Evolutionary conservation across 106 monocot genomes (phyloP).

Genomic region (Dioscorea alata): DNA sequence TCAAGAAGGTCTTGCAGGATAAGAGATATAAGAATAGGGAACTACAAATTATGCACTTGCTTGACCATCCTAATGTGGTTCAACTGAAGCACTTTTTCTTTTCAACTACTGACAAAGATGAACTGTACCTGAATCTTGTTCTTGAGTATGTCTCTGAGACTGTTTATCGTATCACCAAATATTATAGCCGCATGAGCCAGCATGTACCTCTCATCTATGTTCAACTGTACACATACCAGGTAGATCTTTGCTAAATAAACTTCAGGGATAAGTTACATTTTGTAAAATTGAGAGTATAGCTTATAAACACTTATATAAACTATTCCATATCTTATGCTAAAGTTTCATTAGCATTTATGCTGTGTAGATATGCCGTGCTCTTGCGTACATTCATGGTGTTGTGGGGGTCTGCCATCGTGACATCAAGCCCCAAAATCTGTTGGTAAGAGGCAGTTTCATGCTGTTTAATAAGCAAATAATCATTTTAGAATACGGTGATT

Average conservation of each 20-base stretch:
- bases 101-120: slow-evolving; percentile 71
- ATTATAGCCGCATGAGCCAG: slow-evolving; percentile 55
- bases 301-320: neutral
- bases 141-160: slow-evolving; percentile 83
- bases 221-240: slow-evolving; percentile 80
- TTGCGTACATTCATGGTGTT: slow-evolving; percentile 80
- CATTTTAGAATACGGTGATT: too few relatives aligned
- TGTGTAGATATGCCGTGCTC: slow-evolving; percentile 74
- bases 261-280: neutral
- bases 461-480: too few relatives aligned
- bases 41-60: slow-evolving; percentile 68
- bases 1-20: slow-evolving; percentile 87
- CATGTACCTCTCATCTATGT: slow-evolving; percentile 71
- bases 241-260: slow-evolving; percentile 5
- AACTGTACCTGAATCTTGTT: slow-evolving; percentile 84
- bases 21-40: slow-evolving; percentile 86
- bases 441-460: slow-evolving; percentile 37
- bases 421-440: slow-evolving; percentile 90
- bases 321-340: neutral
- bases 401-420: slow-evolving; percentile 89
- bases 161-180: slow-evolving; percentile 49
- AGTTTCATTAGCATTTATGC: slow-evolving; percentile 2
- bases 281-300: neutral
- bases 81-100: slow-evolving; percentile 74
- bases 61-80: slow-evolving; percentile 89